Evolutionary conservation across 148 eudicot genomes (phyloP).

Genomic region (Nepenthes mirabilis): DNA sequence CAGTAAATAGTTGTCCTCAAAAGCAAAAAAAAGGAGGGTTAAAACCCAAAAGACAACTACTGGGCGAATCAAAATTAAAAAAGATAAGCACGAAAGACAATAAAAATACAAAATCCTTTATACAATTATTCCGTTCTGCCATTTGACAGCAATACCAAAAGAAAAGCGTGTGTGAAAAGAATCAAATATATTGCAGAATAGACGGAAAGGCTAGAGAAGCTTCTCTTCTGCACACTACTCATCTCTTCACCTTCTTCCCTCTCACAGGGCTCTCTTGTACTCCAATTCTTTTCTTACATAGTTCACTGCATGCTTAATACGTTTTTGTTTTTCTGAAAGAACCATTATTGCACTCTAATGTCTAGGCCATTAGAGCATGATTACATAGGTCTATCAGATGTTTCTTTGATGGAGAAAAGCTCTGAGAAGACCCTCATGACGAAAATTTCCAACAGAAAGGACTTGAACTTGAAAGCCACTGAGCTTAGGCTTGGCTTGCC

Average conservation of each 20-base stretch:
- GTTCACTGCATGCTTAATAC: background rate
- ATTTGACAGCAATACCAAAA: background rate
- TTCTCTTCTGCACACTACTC: background rate
- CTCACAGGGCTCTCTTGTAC: background rate
- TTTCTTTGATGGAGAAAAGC: constrained; percentile 18
- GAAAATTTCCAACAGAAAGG: constrained; percentile 9
- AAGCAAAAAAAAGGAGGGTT: background rate
- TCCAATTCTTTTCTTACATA: background rate
- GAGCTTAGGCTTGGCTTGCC: constrained; percentile 56
- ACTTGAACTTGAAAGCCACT: constrained; percentile 40
- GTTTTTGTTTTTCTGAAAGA: background rate
- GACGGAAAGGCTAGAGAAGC: background rate
- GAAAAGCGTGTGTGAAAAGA: background rate
- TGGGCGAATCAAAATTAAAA: background rate
- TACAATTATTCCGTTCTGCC: background rate
- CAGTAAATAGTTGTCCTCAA: background rate
- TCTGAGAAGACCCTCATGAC: constrained; percentile 6
- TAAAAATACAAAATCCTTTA: background rate
- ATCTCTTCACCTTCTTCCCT: background rate
- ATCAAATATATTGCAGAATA: background rate
- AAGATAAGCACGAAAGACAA: background rate
- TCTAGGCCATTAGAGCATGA: constrained; percentile 31
- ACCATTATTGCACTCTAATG: constrained; percentile 13
- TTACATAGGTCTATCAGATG: constrained; percentile 32
- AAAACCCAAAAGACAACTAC: background rate